Base-by-base conservation (phyloP, 345 rosid genomes). In the Psidium friedrichsthalianum region DNA sequence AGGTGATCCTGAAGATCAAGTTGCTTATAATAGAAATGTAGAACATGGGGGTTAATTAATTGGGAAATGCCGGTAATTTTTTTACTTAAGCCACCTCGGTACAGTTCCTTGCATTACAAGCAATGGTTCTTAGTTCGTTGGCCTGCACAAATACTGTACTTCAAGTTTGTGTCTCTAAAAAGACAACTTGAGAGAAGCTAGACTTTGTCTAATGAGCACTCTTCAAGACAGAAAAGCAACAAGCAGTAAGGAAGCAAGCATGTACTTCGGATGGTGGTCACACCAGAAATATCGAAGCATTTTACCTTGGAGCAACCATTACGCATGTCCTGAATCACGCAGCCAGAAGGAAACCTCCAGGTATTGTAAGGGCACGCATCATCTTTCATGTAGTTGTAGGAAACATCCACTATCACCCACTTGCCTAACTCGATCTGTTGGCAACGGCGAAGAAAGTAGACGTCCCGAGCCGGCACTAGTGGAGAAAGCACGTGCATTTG, bases 331-430 rank as follows among this genome's bases (percentile, higher is more conserved):
- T 90, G 91, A 82, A 96, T 93, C 91, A 96, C 89, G 85, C 95
- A 93, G 82, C 99, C 97, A 55, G 99, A 96, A 82, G 99, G 99
- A 83, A 95, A 93, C 89, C 87, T 95, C 93, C 95, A 92, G 51
- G 90, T 85, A 40, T 87, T 83, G 27, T 85, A 83, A 25, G 86
- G 78, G 15, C 74, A 21, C 51, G 36, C 80, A 61, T 49, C 51
- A 49, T 87, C 86, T 54, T 82, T 90, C 36, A 61, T 20, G 76
- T 52, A 80, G 80, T 84, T 86, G 51, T 90, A 88, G 51, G 98
- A 96, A 14, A 95, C 93, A 85, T 96, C 94, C 21, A 74, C 92
- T 14, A 96, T 51, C 80, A 92, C 92, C 98, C 99, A 96, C n/a
- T 85, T 15, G 32, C 95, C 95, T 25, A 55, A 24, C 29, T 89